Evolutionary conservation across 345 rosid species (phyloP), one percentile per base, ranked within the genome.

Genomic region (Camelina sativa): DNA sequence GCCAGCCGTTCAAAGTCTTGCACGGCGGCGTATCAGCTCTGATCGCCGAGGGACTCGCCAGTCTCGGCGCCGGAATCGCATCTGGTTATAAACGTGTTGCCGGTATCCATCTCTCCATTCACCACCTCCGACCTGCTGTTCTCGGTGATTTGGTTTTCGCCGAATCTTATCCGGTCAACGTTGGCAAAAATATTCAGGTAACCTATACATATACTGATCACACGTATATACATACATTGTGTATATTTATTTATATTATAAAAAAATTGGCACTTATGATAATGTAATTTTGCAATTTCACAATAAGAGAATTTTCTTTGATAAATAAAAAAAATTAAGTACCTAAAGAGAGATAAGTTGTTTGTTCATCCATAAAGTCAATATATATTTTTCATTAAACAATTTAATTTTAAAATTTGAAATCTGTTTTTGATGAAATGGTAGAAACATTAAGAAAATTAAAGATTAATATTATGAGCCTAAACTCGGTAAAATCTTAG

Each of bases 11-110:
- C 84, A 89, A 90, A 76, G 97, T 95, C 73, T 72, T 95, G 67
- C 99, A 92, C 81, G 97, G 97, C 37, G 97, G 99, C 20, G 92
- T 92, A 3, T 95, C 97, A 19, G 99, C 99, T 22, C 79, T 95
- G 77, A 82, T 92, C 41, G 84, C 97, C 23, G 96, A 92, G 81
- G 77, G 82, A 4, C 59, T 95, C 82, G 97, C 99, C 0, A 95
- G 99, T 85, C 51, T 89, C 5, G 99, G 99, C 20, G 99, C 99
- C 2, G 92, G 86, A 67, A 67, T 95, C 61, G 92, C 94, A 5
- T 87, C 90, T 5, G 93, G 85, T 16, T 85, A 75, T 65, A 84
- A 86, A 60, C 89, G 97, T n/a, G 84, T 92, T 6, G 97, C 97
- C 6, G 99, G 99, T 8, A 84, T 92, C 34, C 92, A 92, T 69